Conservation (phyloP, 306 rosid genomes). For the Citrullus colocynthis region DNA sequence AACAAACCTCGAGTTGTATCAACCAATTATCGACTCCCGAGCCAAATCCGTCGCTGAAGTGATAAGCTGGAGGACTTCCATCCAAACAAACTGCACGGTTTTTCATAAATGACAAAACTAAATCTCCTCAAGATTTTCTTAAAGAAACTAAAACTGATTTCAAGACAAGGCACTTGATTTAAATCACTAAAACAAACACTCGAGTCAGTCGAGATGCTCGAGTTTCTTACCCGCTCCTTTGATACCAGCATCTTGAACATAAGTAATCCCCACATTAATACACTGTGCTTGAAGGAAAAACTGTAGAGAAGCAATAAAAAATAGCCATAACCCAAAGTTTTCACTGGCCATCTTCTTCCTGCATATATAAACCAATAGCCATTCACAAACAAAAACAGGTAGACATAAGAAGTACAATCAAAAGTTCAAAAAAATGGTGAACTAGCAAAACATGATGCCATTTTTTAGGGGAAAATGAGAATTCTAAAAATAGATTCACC, state of each 20-base stretch:
- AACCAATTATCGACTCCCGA: conserved; percentile 77
- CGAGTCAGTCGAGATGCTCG: not conserved
- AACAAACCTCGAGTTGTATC: conserved; percentile 69
- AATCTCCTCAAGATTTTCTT: not conserved
- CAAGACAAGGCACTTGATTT: not conserved
- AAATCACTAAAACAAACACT: not conserved
- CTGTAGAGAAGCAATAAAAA: conserved; percentile 23
- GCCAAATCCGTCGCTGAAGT: conserved; percentile 58
- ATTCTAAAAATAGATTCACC: not conserved
- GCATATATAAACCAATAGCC: conserved; percentile 11
- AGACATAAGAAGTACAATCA: not conserved
- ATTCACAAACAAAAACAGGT: not conserved
- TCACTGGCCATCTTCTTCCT: conserved; percentile 40
- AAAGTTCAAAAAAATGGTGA: not conserved
- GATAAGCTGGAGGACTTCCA: conserved; percentile 95
- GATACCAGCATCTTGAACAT: conserved; percentile 40
- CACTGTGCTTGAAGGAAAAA: conserved; percentile 36
- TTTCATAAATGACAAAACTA: conserved; percentile 12
- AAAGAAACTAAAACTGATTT: not conserved
- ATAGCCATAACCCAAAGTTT: conserved; percentile 33
- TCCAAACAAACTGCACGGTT: conserved; percentile 76
- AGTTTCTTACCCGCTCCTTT: conserved; percentile 81
- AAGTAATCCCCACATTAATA: conserved; percentile 53
- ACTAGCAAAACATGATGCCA: not conserved
- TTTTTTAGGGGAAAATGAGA: not conserved